These are phyloP conservation scores for Tricholoma hemisulphureum DNA, from an alignment of 768 basidiomycete genomes.

Conservation along the genomic window DNA sequence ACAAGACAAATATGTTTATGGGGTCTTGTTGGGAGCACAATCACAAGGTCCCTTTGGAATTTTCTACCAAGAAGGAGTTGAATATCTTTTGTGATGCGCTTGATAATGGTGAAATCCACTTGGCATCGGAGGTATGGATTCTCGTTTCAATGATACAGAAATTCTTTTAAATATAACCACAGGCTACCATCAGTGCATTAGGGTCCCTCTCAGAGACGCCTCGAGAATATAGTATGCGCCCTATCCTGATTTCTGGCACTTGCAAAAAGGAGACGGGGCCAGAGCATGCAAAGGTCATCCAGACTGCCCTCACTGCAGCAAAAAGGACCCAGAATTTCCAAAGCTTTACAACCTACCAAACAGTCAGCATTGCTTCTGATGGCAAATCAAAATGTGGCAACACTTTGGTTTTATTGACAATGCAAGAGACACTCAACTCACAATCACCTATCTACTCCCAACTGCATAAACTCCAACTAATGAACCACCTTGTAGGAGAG, in stretches of 20 bases:
- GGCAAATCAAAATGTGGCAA: conserved; percentile 27
- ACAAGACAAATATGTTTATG: neutral
- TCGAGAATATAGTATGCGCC: no score
- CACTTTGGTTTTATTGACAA: conserved; percentile 22
- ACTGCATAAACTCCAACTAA: conserved; percentile 17
- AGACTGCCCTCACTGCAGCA: no score
- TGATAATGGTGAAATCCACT: neutral
- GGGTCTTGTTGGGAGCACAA: neutral
- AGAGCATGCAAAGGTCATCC: no score
- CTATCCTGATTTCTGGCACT: no score
- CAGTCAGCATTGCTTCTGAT: conserved; percentile 30
- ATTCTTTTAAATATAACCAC: no score
- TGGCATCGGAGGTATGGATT: neutral
- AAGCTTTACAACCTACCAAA: no score
- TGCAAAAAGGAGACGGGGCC: no score
- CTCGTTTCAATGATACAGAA: no score
- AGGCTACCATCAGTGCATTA: no score
- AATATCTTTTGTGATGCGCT: neutral
- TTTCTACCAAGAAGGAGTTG: neutral
- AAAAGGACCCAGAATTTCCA: no score
- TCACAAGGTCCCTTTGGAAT: conserved; percentile 1
- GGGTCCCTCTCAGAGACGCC: no score
- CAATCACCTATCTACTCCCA: conserved; percentile 24
- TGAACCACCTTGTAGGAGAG: conserved; percentile 29
- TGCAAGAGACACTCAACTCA: conserved; percentile 14